Base-by-base conservation (phyloP, 371 early-diverging fungal genomes). In the Rhizomucor miehei region DNA sequence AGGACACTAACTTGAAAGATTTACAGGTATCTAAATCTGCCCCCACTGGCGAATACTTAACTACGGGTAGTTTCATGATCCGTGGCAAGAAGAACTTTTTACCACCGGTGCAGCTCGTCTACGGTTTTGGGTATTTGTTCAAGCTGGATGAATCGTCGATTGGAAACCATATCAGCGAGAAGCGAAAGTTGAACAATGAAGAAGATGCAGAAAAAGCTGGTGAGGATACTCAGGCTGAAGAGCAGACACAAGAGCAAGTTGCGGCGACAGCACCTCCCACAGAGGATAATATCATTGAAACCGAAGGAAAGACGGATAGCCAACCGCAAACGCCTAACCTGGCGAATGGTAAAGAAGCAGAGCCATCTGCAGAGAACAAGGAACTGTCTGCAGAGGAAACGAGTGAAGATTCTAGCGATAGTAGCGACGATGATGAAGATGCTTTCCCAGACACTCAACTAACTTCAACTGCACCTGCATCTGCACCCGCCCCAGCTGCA, bases 61-160 rank as follows among this genome's bases (percentile, higher is more conserved):
- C 91, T 1, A 94, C 97, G 0, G 99, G 99, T 35, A 87, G 90
- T 60, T 99, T 99, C 71, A 93, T 95, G 91, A 93, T 99, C 60
- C 86, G 92, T 45, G 99, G 99, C 46, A 94, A 93, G 69, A 99
- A 99, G 77, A 95, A 93, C 69, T 95, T 85, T 61, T 73, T 93
- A 55, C 99, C 99, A 19, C 95, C 98, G 13, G 85, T 90, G 5
- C 95, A 92, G 67, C 77, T 99, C 17, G 92, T 97, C 0, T 99
- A 98, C 72, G 99, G 99, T 6, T 89, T 99, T 72, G 98, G 95
- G 11, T 69, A 99, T 38, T 37, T 98, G 44, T 99, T 99, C 75
- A 84, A 86, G 52, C 61, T 96, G 46, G 93, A 91, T 49, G 91
- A 90, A 21, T 85, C 89, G 12, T 85, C 78, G 14, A 84, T 80